Evolutionary conservation across 2,329 filamentous ascomycete species (phyloP).

Genomic region (Penicillium janthinellum): DNA sequence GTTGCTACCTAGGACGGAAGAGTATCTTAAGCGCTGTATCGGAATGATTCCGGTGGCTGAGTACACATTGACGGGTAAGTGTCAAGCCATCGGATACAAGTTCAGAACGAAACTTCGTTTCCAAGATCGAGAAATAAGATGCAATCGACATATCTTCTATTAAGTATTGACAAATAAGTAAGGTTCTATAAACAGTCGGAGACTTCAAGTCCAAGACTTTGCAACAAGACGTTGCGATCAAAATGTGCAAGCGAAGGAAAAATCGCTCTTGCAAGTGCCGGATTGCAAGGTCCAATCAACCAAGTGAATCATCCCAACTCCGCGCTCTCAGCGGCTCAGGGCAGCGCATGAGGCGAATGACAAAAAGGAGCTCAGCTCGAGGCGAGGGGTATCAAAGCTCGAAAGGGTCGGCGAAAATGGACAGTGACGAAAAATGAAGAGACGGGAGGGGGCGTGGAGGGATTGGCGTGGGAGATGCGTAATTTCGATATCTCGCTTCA

Average conservation of each 20-base stretch:
- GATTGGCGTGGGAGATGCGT: neutral
- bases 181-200: neutral
- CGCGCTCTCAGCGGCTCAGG: neutral
- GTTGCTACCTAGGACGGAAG: neutral
- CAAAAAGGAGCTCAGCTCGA: neutral
- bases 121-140: neutral
- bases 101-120: neutral
- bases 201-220: neutral
- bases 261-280: conserved; percentile 4
- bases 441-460: neutral
- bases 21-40: neutral
- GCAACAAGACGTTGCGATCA: neutral
- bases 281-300: conserved; percentile 13
- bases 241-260: neutral
- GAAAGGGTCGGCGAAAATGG: conserved; percentile 8
- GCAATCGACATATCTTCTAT: conserved; percentile 3
- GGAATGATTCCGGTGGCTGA: neutral
- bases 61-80: too few species aligned
- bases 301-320: conserved; percentile 9
- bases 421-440: neutral
- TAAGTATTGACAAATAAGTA: neutral
- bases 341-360: neutral
- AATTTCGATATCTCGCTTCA: too few species aligned
- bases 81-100: neutral
- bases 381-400: conserved; percentile 2